Conservation (phyloP, 129 eudicot genomes). For the Cynara cardunculus region DNA sequence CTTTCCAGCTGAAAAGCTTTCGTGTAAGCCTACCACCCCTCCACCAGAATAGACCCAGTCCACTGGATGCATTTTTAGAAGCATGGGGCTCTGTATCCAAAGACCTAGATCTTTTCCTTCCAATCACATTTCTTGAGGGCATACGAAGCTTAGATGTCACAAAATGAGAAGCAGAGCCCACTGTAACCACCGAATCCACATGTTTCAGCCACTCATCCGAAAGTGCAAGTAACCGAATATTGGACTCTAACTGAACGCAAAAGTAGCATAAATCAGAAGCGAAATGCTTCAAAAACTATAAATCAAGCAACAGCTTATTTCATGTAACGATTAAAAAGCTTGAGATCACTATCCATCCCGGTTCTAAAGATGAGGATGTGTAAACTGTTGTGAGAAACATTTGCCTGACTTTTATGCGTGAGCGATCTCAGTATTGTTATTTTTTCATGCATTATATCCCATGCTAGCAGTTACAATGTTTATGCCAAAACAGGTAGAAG, state of each 20-base stretch:
- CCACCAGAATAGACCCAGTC: slow-evolving; percentile 79
- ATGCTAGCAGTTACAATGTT: neutral
- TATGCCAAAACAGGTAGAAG: neutral
- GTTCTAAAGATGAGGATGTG: neutral
- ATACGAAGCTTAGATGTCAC: slow-evolving; percentile 50
- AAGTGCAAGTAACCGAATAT: slow-evolving; percentile 61
- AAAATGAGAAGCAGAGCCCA: slow-evolving; percentile 80
- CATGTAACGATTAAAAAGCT: neutral
- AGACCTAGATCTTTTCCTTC: slow-evolving; percentile 42
- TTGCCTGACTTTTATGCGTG: neutral
- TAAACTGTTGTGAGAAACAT: neutral
- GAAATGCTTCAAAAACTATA: neutral
- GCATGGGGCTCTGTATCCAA: slow-evolving; percentile 39
- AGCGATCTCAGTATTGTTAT: neutral
- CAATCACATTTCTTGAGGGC: slow-evolving; percentile 48
- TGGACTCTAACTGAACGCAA: slow-evolving; percentile 71
- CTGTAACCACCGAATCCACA: slow-evolving; percentile 64
- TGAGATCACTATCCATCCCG: neutral
- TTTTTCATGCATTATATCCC: neutral
- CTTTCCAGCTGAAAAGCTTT: slow-evolving; percentile 76
- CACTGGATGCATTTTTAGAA: slow-evolving; percentile 54
- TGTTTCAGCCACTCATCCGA: slow-evolving; percentile 82
- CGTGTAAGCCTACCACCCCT: slow-evolving; percentile 90
- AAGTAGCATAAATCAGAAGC: slow-evolving; percentile 24
- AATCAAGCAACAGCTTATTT: neutral